phyloP scores from a whole-genome alignment of 2,329 filamentous ascomycete genomes.

The Mariannaea elegans region DNA sequence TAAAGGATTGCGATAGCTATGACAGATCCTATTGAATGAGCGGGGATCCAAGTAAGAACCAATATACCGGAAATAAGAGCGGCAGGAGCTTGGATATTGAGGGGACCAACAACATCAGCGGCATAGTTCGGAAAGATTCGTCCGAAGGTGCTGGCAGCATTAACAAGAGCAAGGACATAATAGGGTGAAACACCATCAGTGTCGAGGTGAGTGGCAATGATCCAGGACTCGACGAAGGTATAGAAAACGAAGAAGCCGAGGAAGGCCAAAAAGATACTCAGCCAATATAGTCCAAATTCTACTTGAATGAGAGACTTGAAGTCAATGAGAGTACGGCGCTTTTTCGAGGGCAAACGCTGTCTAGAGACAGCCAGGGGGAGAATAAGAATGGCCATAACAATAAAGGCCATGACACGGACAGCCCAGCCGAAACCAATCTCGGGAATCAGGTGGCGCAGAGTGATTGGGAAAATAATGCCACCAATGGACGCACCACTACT shows the following conservation, averaged over 20 bases:
- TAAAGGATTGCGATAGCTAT: neutral
- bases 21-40: neutral
- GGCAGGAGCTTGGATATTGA: neutral
- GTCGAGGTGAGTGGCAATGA: neutral
- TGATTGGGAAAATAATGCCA: constrained; percentile 54
- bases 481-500: constrained; percentile 22
- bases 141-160: neutral
- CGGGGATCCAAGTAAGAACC: constrained; percentile 1
- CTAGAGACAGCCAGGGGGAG: constrained; percentile 45
- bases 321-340: constrained; percentile 20
- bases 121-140: constrained; percentile 1
- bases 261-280: neutral
- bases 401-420: constrained; percentile 61
- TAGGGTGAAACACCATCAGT: neutral
- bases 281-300: neutral
- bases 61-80: neutral
- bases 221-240: too few relatives aligned
- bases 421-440: constrained; percentile 61
- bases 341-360: constrained; percentile 47
- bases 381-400: constrained; percentile 49
- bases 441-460: constrained; percentile 57
- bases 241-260: constrained; percentile 1
- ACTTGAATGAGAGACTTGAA: neutral
- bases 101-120: neutral
- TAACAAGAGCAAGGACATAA: neutral